Evolutionary conservation across 225 moss, liverwort and hornwort genomes (phyloP).

Genomic region (Polytrichum commune): DNA sequence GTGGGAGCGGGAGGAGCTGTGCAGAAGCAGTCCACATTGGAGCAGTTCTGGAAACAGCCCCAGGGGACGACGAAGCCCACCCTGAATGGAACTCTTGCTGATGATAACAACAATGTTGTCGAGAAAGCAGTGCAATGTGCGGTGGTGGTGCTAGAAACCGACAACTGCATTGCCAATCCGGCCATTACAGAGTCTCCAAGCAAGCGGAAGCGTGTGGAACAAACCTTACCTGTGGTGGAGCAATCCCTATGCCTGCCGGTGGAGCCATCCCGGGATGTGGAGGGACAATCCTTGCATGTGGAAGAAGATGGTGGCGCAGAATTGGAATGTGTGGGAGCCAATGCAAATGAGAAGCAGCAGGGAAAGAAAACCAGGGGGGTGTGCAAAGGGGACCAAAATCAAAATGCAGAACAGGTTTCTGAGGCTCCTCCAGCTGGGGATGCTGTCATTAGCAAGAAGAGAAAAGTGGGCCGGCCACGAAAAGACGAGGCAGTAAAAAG

Average conservation of each 20-base stretch:
- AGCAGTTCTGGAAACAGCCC: conserved; percentile 42
- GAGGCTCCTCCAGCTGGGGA: conserved; percentile 5
- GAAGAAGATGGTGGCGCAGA: conserved; percentile 33
- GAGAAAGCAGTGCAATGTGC: conserved; percentile 2
- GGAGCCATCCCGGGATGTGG: no score
- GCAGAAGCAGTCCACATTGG: conserved; percentile 52
- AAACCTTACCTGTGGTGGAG: no score
- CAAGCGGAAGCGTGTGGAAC: conserved; percentile 43
- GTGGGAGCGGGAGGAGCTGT: conserved; percentile 7
- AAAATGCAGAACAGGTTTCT: conserved; percentile 4
- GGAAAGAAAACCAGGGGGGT: conserved; percentile 18
- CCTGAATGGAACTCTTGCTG: conserved; percentile 10
- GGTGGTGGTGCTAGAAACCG: conserved; percentile 8
- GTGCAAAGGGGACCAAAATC: conserved; percentile 20
- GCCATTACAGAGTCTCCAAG: conserved; percentile 18
- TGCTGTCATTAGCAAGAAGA: conserved; percentile 32
- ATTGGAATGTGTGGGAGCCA: conserved; percentile 16
- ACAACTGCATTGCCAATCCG: conserved; percentile 12
- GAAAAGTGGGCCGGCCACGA: conserved; percentile 38
- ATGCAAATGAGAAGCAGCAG: conserved; percentile 18
- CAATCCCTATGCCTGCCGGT: no score
- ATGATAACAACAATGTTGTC: conserved; percentile 2
- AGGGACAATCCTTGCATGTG: conserved; percentile 10
- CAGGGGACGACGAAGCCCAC: conserved; percentile 15
- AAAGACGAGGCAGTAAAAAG: conserved; percentile 34